A percentile compares a stretch with the other conserved stretches of the same genome.
Evolutionary conservation across 257 asterid species (phyloP).

Genomic region (Forsythia viridissima): DNA sequence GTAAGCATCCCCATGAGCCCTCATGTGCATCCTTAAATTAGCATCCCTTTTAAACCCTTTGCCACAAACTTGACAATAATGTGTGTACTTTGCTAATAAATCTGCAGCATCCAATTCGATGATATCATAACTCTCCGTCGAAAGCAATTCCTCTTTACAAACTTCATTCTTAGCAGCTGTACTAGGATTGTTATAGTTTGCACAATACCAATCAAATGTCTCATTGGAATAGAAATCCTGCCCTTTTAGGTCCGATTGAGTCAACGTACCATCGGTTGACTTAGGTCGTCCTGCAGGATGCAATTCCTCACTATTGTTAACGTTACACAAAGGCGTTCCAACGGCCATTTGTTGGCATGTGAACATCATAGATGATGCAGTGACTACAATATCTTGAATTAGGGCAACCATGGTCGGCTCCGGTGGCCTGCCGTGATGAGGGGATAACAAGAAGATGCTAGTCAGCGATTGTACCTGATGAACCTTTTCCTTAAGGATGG

Average conservation of each 20-base stretch:
- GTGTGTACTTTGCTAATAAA: conserved; percentile 76
- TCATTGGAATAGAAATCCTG: conserved; percentile 31
- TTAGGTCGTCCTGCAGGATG: conserved; percentile 1
- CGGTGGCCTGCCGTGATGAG: conserved; percentile 23
- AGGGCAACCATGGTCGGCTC: conserved; percentile 60
- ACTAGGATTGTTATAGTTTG: conserved; percentile 15
- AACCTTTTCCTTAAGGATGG: conserved; percentile 63
- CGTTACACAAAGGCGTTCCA: not conserved
- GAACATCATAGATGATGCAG: conserved; percentile 77
- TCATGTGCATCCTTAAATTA: conserved; percentile 83
- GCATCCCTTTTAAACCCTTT: conserved; percentile 92
- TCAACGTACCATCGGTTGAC: not conserved
- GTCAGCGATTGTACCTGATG: conserved; percentile 67
- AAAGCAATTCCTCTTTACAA: conserved; percentile 11
- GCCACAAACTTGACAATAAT: conserved; percentile 74
- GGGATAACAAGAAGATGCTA: conserved; percentile 34
- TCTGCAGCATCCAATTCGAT: conserved; percentile 68
- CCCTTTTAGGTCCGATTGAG: not conserved
- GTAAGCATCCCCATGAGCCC: conserved; percentile 87
- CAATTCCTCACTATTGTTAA: not conserved
- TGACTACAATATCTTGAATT: conserved; percentile 78
- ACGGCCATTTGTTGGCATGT: conserved; percentile 68
- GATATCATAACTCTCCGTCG: conserved; percentile 44
- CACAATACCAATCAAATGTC: conserved; percentile 40
- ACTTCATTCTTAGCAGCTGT: conserved; percentile 9